phyloP scores from a whole-genome alignment of 495 filamentous ascomycete genomes.

The Tetracladium marchalianum region DNA sequence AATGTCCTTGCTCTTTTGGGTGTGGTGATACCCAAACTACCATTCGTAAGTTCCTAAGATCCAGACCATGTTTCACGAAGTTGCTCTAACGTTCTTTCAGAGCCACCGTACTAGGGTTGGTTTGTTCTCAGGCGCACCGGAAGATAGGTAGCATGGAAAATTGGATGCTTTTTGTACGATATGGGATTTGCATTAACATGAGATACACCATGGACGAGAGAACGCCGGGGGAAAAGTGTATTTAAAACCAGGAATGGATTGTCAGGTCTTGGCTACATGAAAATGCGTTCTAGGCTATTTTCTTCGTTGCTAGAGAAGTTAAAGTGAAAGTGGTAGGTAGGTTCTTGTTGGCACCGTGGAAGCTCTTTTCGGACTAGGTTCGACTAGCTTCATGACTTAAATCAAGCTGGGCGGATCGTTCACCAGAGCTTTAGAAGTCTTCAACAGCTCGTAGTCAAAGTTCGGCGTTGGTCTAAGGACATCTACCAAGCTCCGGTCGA shows the following conservation, averaged over 20 bases:
- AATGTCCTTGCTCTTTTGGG: conserved; percentile 86
- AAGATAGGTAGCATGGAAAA: conserved; percentile 31
- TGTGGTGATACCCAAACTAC: conserved; percentile 92
- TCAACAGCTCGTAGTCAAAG: no score
- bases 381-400: no score
- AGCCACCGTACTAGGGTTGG: conserved; percentile 64
- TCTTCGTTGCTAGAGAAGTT: no score
- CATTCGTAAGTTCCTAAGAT: conserved; percentile 58
- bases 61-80: not conserved
- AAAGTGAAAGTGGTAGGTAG: no score
- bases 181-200: conserved; percentile 7
- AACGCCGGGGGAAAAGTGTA: conserved; percentile 10
- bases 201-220: conserved; percentile 9
- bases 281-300: not conserved
- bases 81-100: conserved; percentile 28
- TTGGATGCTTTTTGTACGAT: conserved; percentile 21
- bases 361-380: no score
- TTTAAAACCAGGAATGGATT: conserved; percentile 14
- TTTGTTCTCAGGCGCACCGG: conserved; percentile 50
- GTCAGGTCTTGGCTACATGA: conserved; percentile 17
- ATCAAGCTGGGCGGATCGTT: no score
- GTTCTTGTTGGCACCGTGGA: no score
- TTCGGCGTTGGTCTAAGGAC: no score
- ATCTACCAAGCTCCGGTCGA: no score
- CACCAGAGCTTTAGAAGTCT: no score